phyloP scores from a whole-genome alignment of 169 alveolate genomes.

The Neospora caninum region DNA sequence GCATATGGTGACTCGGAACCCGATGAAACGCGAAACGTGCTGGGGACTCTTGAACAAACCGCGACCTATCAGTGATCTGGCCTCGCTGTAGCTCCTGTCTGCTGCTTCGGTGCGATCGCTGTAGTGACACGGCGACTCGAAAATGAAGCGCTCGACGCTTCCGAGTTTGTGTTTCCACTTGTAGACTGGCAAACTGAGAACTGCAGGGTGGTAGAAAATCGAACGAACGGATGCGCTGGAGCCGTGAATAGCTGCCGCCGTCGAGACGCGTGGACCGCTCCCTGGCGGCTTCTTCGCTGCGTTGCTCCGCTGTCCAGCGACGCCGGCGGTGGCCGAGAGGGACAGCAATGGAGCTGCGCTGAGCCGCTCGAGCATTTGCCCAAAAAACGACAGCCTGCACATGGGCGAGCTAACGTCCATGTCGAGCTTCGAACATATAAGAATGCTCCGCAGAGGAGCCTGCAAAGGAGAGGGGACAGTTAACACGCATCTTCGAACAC shows the following conservation, averaged over 20 bases:
- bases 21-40: neutral
- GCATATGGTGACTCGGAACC: neutral
- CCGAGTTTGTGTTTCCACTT: neutral
- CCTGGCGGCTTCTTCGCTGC: neutral
- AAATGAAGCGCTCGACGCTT: neutral
- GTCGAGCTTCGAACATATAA: neutral
- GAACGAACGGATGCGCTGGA: neutral
- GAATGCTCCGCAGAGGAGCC: neutral
- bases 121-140: neutral
- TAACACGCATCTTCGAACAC: neutral
- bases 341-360: neutral
- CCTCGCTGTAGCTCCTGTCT: neutral
- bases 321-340: neutral
- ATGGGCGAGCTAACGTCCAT: neutral
- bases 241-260: neutral
- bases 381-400: slow-evolving; percentile 2
- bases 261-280: neutral
- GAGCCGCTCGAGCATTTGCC: neutral
- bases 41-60: neutral
- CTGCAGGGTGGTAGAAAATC: neutral
- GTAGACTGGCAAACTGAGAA: neutral
- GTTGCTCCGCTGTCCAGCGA: neutral
- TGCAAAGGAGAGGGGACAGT: neutral
- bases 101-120: neutral
- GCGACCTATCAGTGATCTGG: neutral